A percentile compares a stretch with the other conserved stretches of the same genome.
phyloP scores from a whole-genome alignment of 805 yeast genomes.

The Zygotorulaspora danielsina region DNA sequence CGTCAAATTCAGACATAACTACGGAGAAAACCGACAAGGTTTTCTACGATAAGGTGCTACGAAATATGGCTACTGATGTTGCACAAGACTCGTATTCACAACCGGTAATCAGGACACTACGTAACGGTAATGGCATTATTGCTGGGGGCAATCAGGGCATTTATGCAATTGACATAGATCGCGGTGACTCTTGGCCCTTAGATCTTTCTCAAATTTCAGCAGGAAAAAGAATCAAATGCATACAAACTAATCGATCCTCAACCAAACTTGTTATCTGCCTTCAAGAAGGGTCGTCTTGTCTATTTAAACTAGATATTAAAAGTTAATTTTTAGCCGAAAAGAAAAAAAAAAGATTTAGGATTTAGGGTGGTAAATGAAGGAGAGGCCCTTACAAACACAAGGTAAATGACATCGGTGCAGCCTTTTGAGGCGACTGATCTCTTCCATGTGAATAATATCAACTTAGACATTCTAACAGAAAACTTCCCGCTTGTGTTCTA shows the following conservation, averaged over 20 bases:
- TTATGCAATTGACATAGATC: constrained; percentile 28
- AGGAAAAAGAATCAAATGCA: constrained; percentile 27
- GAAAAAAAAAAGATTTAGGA: not conserved
- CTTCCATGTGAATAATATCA: constrained; percentile 66
- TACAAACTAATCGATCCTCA: constrained; percentile 17
- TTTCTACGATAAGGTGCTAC: constrained; percentile 26
- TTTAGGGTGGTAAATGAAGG: too few relatives aligned
- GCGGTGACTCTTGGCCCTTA: constrained; percentile 29
- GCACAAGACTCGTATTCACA: constrained; percentile 31
- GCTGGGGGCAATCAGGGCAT: constrained; percentile 30
- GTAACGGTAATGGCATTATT: constrained; percentile 20
- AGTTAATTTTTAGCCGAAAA: not conserved
- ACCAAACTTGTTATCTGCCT: constrained; percentile 16
- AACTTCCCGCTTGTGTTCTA: constrained; percentile 84
- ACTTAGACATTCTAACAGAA: constrained; percentile 86
- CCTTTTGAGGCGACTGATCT: constrained; percentile 89
- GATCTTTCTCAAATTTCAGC: constrained; percentile 33
- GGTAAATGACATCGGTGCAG: constrained; percentile 77
- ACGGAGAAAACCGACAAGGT: constrained; percentile 5
- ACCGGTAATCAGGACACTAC: constrained; percentile 24
- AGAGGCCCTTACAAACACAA: too few relatives aligned
- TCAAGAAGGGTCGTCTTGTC: constrained; percentile 17
- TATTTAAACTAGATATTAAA: constrained; percentile 3
- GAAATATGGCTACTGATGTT: constrained; percentile 30
- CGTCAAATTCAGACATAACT: not conserved